These are phyloP conservation scores for Quercus variabilis DNA, from an alignment of 306 rosid species.

Conservation along the genomic window DNA sequence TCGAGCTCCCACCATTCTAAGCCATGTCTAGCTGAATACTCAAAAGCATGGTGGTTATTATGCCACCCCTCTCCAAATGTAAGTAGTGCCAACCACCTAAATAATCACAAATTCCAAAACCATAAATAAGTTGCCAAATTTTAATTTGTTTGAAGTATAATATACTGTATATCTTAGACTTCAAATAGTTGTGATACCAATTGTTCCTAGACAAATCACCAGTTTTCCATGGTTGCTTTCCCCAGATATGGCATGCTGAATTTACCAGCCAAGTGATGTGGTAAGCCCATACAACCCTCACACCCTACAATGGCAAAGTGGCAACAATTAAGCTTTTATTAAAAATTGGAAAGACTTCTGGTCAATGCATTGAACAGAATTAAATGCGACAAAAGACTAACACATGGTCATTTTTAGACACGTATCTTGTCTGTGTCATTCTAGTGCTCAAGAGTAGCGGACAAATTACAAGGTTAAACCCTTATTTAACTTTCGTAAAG, in stretches of 20 bases:
- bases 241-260: conserved; percentile 97
- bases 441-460: no score
- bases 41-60: conserved; percentile 92
- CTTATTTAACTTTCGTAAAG: no score
- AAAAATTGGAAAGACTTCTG: no score
- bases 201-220: conserved; percentile 78
- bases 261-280: conserved; percentile 93
- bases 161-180: not conserved
- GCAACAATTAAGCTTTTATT: not conserved
- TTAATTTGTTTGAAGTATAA: not conserved
- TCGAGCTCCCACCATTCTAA: conserved; percentile 91
- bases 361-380: no score
- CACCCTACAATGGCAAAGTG: conserved; percentile 47
- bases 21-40: conserved; percentile 87
- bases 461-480: no score
- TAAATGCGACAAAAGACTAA: no score
- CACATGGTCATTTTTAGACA: no score
- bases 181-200: conserved; percentile 37
- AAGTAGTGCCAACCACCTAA: conserved; percentile 84
- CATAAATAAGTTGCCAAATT: not conserved
- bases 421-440: no score
- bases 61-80: conserved; percentile 97
- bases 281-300: conserved; percentile 78
- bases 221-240: conserved; percentile 69
- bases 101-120: not conserved